Percentiles rank a stretch among this genome's conserved stretches.
Evolutionary conservation across 768 basidiomycete species (phyloP).

Genomic region (Collybia nuda): DNA sequence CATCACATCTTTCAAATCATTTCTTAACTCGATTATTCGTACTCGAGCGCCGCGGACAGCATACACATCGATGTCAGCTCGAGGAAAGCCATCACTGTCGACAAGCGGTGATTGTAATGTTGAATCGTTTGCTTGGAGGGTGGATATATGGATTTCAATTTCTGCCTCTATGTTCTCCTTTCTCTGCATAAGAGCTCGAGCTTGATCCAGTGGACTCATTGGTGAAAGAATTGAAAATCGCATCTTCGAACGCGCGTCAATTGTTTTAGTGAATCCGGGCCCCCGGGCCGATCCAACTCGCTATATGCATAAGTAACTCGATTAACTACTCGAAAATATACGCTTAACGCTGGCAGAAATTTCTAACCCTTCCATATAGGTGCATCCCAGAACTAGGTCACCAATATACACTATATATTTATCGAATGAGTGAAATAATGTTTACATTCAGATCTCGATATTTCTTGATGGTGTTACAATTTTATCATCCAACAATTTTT

Average conservation of each 20-base stretch:
- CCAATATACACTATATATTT: not conserved
- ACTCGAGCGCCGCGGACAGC: constrained; percentile 74
- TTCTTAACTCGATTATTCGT: constrained; percentile 77
- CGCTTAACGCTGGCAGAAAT: no score
- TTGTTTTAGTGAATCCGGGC: not conserved
- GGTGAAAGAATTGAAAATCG: constrained; percentile 45
- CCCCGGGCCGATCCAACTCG: not conserved
- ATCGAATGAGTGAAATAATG: not conserved
- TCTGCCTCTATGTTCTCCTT: constrained; percentile 77
- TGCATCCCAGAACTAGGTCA: not conserved
- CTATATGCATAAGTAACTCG: no score
- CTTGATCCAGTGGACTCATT: constrained; percentile 51
- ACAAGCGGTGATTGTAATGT: constrained; percentile 76
- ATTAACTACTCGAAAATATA: no score
- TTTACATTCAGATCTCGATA: no score
- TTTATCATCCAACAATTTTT: constrained; percentile 44
- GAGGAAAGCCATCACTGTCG: constrained; percentile 86
- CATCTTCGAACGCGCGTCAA: constrained; percentile 26
- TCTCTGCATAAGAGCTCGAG: constrained; percentile 60
- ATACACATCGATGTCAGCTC: constrained; percentile 83
- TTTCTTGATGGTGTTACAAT: no score
- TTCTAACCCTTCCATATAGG: no score
- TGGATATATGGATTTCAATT: constrained; percentile 57
- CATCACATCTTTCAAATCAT: constrained; percentile 70
- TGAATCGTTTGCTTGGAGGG: constrained; percentile 63